These are phyloP conservation scores for Auriculariales sp. DNA, from an alignment of 768 basidiomycete species.

Conservation along the genomic window DNA sequence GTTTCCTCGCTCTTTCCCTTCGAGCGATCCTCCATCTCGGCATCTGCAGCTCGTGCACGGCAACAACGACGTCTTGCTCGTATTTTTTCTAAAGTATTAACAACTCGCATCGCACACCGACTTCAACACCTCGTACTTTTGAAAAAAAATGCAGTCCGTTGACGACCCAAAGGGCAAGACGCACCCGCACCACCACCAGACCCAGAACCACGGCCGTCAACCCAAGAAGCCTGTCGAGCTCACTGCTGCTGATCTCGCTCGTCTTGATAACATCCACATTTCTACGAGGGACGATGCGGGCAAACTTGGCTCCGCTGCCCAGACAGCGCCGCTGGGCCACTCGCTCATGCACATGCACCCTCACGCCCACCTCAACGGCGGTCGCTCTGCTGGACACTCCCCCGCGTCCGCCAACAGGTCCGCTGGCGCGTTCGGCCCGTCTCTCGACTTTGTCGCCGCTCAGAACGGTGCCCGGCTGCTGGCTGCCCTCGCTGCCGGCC, in stretches of 20 bases:
- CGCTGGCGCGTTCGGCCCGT: too few relatives aligned
- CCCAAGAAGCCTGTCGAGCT: background rate
- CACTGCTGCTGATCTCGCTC: background rate
- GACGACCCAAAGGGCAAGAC: background rate
- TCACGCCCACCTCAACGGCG: background rate
- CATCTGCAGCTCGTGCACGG: too few relatives aligned
- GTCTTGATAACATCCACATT: background rate
- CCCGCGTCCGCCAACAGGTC: too few relatives aligned
- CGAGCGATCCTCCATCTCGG: too few relatives aligned
- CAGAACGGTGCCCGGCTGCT: background rate
- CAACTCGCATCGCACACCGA: too few relatives aligned
- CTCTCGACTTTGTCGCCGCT: background rate
- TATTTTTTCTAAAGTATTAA: too few relatives aligned
- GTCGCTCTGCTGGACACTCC: too few relatives aligned
- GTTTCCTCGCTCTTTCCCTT: too few relatives aligned
- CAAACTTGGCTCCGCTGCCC: too few relatives aligned
- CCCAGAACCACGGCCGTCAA: background rate
- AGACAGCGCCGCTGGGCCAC: background rate
- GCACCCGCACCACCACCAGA: background rate
- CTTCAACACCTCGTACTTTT: too few relatives aligned
- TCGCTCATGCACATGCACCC: background rate
- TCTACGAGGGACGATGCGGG: background rate
- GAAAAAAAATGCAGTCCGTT: too few relatives aligned
- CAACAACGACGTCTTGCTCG: too few relatives aligned
- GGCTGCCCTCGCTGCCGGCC: background rate